Base-by-base conservation (phyloP, 768 basidiomycete species). In the Lactarius sanguifluus region DNA sequence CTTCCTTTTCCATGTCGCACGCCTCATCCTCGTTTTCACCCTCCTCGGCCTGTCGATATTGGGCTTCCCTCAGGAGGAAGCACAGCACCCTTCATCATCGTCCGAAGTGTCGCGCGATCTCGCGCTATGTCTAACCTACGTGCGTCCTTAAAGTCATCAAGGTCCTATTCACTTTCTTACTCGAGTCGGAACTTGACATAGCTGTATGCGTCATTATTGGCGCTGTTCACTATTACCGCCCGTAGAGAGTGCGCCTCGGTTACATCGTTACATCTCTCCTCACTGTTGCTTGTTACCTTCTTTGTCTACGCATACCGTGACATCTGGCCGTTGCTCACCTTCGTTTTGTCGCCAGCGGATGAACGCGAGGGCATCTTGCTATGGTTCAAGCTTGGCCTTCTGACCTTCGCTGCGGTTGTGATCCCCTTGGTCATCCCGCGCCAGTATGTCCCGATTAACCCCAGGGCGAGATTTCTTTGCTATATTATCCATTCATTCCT, bases 301-400 rank as follows among this genome's bases (percentile, higher is more conserved):
- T 68, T 70, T 13, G 78, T 86, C 9, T 89, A 81, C 70, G 75
- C 76, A 40, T 86, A 86, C 70, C 81, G 87, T 25, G 83, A 85
- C 71, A 58, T 90, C 8, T 87, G 79, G 73, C 89, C 88, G 13
- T 72, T 89, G 13, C 75, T 80, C 18, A 89, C 86, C 0, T 87
- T 78, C 73, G 79, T 77, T n/a, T 75, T 79, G 25, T 40, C 62
- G 15, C 85, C 87, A 7, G 66, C 76, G n/a, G 88, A 90, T 69
- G 70, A 72, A 1, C 71, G 73, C 1, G 83, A 84, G 69, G 82
- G 85, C 10, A 65, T 73, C 61, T 64, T 85, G 41, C 73, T 88
- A 23, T 89, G 88, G 87, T 73, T 75, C 3, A 83, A 87, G 71
- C 62, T 86, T 5, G 71, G 66, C 20, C 58, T 85, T 13, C 77